Percentiles rank a stretch among this genome's conserved stretches.
Evolutionary conservation across 225 moss, liverwort and hornwort genomes (phyloP).

Genomic region (Asterella californica): DNA sequence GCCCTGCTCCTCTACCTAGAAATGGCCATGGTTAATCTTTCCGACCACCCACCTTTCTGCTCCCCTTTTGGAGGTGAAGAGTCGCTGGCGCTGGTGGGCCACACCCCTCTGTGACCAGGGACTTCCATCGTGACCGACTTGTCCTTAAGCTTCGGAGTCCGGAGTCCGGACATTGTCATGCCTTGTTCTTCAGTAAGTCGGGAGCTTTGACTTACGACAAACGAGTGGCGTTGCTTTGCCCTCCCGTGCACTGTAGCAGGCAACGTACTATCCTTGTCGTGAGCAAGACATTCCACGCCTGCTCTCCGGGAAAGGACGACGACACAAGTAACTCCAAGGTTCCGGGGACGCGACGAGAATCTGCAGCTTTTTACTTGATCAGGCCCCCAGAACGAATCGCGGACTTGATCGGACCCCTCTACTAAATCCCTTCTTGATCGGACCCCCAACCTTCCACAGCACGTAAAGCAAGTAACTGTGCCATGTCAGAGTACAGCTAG

Average conservation of each 20-base stretch:
- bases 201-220: slow-evolving; percentile 10
- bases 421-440: too few species aligned
- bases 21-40: background rate
- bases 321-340: background rate
- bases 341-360: background rate
- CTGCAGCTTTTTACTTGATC: too few species aligned
- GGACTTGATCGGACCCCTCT: too few species aligned
- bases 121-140: slow-evolving; percentile 11
- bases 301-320: background rate
- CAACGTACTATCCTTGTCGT: background rate
- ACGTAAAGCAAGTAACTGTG: too few species aligned
- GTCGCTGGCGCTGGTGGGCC: slow-evolving; percentile 4
- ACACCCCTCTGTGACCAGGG: slow-evolving; percentile 4
- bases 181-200: background rate
- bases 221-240: slow-evolving; percentile 1
- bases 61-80: slow-evolving; percentile 8
- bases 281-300: too few species aligned
- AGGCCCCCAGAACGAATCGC: too few species aligned
- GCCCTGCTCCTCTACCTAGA: background rate
- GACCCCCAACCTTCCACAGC: too few species aligned
- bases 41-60: background rate
- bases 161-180: background rate
- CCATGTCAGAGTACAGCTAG: too few species aligned
- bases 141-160: background rate
- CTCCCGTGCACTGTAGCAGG: slow-evolving; percentile 6